A percentile compares a stretch with the other conserved stretches of the same genome.
Evolutionary conservation across 139 green algal genomes (phyloP).

Genomic region (Zygnema circumcarinatum): DNA sequence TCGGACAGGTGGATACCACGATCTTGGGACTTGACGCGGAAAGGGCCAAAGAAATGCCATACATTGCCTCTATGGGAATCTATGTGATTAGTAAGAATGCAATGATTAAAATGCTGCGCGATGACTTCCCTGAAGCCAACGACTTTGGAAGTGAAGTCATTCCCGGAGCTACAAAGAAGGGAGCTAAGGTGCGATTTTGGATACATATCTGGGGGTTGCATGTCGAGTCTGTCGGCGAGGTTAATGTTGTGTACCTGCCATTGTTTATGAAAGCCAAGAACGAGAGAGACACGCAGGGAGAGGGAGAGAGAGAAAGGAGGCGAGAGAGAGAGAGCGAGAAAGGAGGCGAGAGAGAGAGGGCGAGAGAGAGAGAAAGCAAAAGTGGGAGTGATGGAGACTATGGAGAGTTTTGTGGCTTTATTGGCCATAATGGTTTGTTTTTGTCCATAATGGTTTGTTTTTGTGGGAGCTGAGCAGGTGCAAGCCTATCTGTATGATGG

Average conservation of each 20-base stretch:
- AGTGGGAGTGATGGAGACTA: too few relatives aligned
- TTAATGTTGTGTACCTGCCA: too few relatives aligned
- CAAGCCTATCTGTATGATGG: conserved; percentile 83
- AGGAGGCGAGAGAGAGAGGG: too few relatives aligned
- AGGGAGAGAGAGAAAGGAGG: too few relatives aligned
- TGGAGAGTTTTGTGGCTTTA: too few relatives aligned
- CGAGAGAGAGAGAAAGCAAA: too few relatives aligned
- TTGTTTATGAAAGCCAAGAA: too few relatives aligned
- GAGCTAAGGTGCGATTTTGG: conserved; percentile 68
- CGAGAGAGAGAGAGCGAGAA: too few relatives aligned
- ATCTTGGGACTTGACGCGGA: conserved; percentile 87
- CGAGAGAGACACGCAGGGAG: too few relatives aligned
- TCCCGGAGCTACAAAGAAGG: conserved; percentile 78
- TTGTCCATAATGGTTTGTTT: too few relatives aligned
- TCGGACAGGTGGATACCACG: conserved; percentile 95
- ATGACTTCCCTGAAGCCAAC: conserved; percentile 75
- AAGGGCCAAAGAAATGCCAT: conserved; percentile 85
- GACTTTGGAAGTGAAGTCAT: conserved; percentile 90
- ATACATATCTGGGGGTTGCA: background rate
- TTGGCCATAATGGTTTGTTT: too few relatives aligned
- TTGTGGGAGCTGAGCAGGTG: too few relatives aligned
- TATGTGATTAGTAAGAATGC: conserved; percentile 80
- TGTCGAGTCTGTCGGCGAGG: background rate
- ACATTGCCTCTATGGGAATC: conserved; percentile 99
- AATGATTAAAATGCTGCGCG: conserved; percentile 69